These are phyloP conservation scores for Colletotrichum cuscutae DNA, from an alignment of 2,329 filamentous ascomycete species.

Conservation along the genomic window DNA sequence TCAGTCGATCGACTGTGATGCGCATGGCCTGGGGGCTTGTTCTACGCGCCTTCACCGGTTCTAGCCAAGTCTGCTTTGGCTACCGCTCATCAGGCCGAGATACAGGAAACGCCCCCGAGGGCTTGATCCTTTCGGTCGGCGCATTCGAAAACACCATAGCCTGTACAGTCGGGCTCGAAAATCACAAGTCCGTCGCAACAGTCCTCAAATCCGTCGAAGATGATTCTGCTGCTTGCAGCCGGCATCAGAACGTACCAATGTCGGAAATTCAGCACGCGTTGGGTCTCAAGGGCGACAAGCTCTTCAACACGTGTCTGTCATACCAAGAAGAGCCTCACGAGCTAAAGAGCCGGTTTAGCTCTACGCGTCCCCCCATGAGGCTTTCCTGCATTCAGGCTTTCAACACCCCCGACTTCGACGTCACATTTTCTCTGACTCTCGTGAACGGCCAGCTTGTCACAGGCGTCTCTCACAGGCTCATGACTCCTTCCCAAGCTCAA, in stretches of 20 bases:
- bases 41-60: conserved; percentile 63
- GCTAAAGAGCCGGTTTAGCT: conserved; percentile 46
- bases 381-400: conserved; percentile 50
- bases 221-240: conserved; percentile 41
- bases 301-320: conserved; percentile 64
- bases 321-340: conserved; percentile 54
- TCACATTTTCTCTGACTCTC: conserved; percentile 58
- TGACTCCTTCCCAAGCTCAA: conserved; percentile 54
- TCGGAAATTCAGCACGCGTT: conserved; percentile 59
- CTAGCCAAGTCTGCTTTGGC: conserved; percentile 65
- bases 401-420: conserved; percentile 57
- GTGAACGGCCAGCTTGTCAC: conserved; percentile 52
- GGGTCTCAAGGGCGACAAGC: conserved; percentile 49
- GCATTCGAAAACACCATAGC: conserved; percentile 55
- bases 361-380: conserved; percentile 40
- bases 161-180: conserved; percentile 46
- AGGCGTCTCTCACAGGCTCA: conserved; percentile 56
- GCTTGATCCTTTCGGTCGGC: conserved; percentile 55
- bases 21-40: conserved; percentile 70
- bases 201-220: conserved; percentile 47
- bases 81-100: conserved; percentile 58
- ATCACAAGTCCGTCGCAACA: conserved; percentile 44
- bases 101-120: conserved; percentile 51
- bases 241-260: conserved; percentile 58
- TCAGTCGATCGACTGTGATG: conserved; percentile 61